These are phyloP conservation scores for Aspergillus luchuensis DNA, from an alignment of 2,329 filamentous ascomycete species.

Conservation along the genomic window DNA sequence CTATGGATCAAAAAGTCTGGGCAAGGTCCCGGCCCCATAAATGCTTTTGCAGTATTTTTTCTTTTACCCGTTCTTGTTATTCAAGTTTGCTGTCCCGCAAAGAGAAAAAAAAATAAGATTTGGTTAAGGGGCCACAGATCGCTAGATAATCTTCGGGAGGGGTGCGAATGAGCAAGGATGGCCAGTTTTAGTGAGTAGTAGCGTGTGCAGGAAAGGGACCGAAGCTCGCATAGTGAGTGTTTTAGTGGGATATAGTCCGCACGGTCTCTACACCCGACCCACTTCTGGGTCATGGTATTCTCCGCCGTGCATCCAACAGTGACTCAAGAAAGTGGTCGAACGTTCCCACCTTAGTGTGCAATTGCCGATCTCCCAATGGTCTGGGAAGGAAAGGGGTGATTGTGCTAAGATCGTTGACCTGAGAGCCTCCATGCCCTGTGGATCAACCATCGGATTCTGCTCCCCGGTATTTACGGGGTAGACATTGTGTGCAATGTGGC, in stretches of 20 bases:
- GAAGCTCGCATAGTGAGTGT: conserved; percentile 1
- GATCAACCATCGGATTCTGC: not conserved
- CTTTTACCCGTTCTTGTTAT: not conserved
- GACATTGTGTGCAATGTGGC: not conserved
- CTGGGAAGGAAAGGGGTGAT: not conserved
- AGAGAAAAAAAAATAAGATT: not conserved
- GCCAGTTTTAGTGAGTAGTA: not conserved
- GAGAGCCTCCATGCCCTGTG: not conserved
- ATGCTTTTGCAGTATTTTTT: not conserved
- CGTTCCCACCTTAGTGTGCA: not conserved
- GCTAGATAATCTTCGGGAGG: not conserved
- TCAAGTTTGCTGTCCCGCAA: not conserved
- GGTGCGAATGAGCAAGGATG: not conserved
- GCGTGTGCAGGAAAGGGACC: conserved; percentile 1
- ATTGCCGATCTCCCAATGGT: not conserved
- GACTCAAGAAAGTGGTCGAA: not conserved
- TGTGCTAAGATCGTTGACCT: not conserved
- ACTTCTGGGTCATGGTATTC: not conserved
- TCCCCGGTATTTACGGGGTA: not conserved
- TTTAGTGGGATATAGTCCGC: conserved; percentile 3
- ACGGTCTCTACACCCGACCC: conserved; percentile 2
- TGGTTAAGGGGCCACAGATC: conserved; percentile 4
- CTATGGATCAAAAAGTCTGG: conserved; percentile 3
- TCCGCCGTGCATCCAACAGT: not conserved
- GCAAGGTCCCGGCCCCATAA: conserved; percentile 1